These are phyloP conservation scores for Ceratocystis ficicola DNA, from an alignment of 2,329 filamentous ascomycete species.

Conservation along the genomic window DNA sequence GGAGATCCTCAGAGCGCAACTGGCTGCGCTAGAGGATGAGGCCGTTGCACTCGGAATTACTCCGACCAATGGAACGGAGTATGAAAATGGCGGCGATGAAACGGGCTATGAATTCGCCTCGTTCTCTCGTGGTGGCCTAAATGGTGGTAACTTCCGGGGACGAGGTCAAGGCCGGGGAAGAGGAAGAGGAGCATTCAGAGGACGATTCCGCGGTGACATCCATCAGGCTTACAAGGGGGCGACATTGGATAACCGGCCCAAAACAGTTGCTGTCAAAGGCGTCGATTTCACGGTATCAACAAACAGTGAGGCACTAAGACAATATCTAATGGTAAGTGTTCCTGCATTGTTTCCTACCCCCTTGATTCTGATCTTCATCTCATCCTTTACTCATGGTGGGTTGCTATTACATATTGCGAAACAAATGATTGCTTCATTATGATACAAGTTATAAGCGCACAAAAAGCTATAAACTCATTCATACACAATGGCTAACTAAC, in stretches of 20 bases:
- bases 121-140: not conserved
- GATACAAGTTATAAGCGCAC: slow-evolving; percentile 23
- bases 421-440: slow-evolving; percentile 23
- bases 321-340: slow-evolving; percentile 55
- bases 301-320: slow-evolving; percentile 56
- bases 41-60: slow-evolving; percentile 58
- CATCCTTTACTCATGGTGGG: not conserved
- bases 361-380: not conserved
- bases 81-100: slow-evolving; percentile 33
- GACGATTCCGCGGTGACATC: slow-evolving; percentile 31
- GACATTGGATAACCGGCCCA: slow-evolving; percentile 65
- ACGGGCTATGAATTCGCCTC: slow-evolving; percentile 20
- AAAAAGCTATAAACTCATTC: not conserved
- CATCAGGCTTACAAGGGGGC: slow-evolving; percentile 49
- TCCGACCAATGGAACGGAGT: slow-evolving; percentile 31
- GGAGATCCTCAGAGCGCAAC: slow-evolving; percentile 54
- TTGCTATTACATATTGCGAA: not conserved
- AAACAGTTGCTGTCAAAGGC: slow-evolving; percentile 51
- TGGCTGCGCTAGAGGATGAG: slow-evolving; percentile 62
- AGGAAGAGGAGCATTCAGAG: slow-evolving; percentile 28
- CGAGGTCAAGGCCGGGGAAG: slow-evolving; percentile 34
- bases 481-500: not conserved
- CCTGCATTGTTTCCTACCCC: not conserved
- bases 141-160: slow-evolving; percentile 24
- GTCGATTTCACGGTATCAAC: slow-evolving; percentile 49